Evolutionary conservation across 176 grass and related monocot genomes (phyloP).

Genomic region (Juncus effusus): DNA sequence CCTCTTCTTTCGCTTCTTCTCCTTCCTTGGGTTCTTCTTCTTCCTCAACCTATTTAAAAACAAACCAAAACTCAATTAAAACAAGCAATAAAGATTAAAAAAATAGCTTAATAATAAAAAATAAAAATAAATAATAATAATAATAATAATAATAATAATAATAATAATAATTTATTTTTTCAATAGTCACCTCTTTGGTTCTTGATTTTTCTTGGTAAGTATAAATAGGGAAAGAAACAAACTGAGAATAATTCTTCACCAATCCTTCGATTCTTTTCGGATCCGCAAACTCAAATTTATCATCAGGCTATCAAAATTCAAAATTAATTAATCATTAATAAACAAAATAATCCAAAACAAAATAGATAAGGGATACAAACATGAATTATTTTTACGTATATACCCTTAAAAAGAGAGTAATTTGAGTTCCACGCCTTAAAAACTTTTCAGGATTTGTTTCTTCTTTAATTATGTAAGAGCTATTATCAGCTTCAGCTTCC

Average conservation of each 20-base stretch:
- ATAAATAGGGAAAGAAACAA: constrained; percentile 95
- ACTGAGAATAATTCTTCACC: constrained; percentile 92
- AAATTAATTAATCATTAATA: constrained; percentile 27
- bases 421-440: constrained; percentile 69
- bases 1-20: constrained; percentile 57
- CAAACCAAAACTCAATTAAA: constrained; percentile 3
- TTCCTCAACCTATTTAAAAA: constrained; percentile 62
- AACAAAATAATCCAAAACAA: background rate
- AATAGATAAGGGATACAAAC: background rate
- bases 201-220: constrained; percentile 89
- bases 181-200: constrained; percentile 59
- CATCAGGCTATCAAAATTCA: constrained; percentile 51
- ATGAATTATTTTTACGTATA: background rate
- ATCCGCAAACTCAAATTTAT: constrained; percentile 84
- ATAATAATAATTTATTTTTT: background rate
- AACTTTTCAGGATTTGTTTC: constrained; percentile 86
- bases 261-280: constrained; percentile 64
- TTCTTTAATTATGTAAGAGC: constrained; percentile 80
- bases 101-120: background rate
- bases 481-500: constrained; percentile 86
- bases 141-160: background rate
- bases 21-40: constrained; percentile 66
- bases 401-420: constrained; percentile 83
- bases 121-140: background rate
- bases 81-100: background rate